Percentiles rank a stretch among this genome's conserved stretches.
Conservation (phyloP, 2,329 filamentous ascomycete genomes). For the Colletotrichum caudatum region DNA sequence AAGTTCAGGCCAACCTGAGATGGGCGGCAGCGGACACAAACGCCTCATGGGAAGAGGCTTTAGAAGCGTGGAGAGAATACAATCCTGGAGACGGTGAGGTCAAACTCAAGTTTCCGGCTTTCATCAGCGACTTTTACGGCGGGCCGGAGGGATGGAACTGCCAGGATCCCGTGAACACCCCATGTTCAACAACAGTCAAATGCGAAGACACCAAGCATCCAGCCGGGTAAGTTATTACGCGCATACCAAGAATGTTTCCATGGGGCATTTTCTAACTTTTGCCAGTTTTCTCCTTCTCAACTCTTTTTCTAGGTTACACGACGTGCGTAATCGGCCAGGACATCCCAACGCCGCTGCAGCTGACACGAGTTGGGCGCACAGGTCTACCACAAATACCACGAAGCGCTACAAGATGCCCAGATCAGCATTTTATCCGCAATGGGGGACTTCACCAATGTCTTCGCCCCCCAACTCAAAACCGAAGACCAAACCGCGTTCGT, state of each 20-base stretch:
- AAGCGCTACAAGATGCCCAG: slow-evolving; percentile 24
- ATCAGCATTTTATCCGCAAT: slow-evolving; percentile 5
- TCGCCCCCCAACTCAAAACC: slow-evolving; percentile 3
- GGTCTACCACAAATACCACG: slow-evolving; percentile 26
- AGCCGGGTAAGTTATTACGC: slow-evolving; percentile 9
- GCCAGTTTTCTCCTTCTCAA: slow-evolving; percentile 17
- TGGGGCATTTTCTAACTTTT: neutral
- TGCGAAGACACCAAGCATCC: slow-evolving; percentile 17
- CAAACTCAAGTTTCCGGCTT: slow-evolving; percentile 17
- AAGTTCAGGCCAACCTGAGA: slow-evolving; percentile 1
- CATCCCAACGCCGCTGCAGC: neutral
- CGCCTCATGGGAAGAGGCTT: slow-evolving; percentile 10
- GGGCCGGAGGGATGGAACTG: slow-evolving; percentile 29
- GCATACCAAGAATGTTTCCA: too few species aligned
- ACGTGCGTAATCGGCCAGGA: neutral
- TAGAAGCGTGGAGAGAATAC: slow-evolving; percentile 15
- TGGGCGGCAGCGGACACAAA: slow-evolving; percentile 23
- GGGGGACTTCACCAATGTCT: slow-evolving; percentile 15
- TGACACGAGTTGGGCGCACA: neutral
- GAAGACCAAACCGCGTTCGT: neutral
- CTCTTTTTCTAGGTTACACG: slow-evolving; percentile 19
- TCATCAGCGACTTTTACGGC: slow-evolving; percentile 30
- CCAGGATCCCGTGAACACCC: slow-evolving; percentile 20
- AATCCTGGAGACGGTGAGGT: neutral
- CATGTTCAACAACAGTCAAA: slow-evolving; percentile 23